Conservation (phyloP, 768 basidiomycete genomes). For the Rhodocollybia butyracea region DNA sequence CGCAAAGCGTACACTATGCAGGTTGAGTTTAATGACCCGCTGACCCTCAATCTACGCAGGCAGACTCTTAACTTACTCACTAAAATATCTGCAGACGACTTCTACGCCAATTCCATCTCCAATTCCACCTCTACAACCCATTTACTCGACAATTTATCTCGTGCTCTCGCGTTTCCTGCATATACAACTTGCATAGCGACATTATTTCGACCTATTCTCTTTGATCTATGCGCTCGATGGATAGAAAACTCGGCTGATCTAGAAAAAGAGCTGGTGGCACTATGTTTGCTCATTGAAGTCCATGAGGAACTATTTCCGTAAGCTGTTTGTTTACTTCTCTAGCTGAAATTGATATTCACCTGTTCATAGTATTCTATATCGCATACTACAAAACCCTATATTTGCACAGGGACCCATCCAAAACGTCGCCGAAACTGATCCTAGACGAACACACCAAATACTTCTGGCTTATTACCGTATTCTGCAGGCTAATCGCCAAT, state of each 20-base stretch:
- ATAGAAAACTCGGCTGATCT: slow-evolving; percentile 48
- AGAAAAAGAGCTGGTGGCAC: slow-evolving; percentile 52
- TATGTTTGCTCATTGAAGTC: slow-evolving; percentile 62
- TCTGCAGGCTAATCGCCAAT: slow-evolving; percentile 65
- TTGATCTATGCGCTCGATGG: slow-evolving; percentile 84
- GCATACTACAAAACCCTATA: slow-evolving; percentile 40
- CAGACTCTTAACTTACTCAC: slow-evolving; percentile 49
- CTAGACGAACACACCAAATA: slow-evolving; percentile 56
- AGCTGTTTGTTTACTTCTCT: slow-evolving; percentile 24
- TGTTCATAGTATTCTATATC: slow-evolving; percentile 49
- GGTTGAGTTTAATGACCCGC: slow-evolving; percentile 44
- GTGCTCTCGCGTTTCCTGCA: slow-evolving; percentile 55
- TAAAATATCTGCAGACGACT: slow-evolving; percentile 38
- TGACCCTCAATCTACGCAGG: slow-evolving; percentile 52
- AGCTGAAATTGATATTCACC: slow-evolving; percentile 10
- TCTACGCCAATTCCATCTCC: slow-evolving; percentile 34
- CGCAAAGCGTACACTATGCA: neutral
- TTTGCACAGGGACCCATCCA: slow-evolving; percentile 54
- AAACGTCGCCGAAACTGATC: slow-evolving; percentile 37
- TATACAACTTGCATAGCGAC: slow-evolving; percentile 62
- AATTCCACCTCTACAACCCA: slow-evolving; percentile 35
- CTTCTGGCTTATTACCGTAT: slow-evolving; percentile 83
- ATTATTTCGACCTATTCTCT: slow-evolving; percentile 70
- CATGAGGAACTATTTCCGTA: slow-evolving; percentile 74
- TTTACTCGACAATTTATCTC: slow-evolving; percentile 55